Base-by-base conservation (phyloP, 2,329 filamentous ascomycete species). In the Amauroascus verrucosus region DNA sequence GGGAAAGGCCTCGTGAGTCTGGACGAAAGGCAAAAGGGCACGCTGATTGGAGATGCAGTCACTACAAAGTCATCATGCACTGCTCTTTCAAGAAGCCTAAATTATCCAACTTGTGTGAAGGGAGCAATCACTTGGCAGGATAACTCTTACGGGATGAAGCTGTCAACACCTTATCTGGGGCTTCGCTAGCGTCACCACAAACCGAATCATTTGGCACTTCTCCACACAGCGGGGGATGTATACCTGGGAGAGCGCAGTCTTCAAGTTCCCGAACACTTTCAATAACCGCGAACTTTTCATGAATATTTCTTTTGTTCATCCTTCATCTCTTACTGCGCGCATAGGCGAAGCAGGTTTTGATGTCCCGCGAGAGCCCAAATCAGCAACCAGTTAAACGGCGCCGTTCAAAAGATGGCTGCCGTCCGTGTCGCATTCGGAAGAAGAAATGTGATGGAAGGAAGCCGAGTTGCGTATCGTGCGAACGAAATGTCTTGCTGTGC, bases 371-470 rank as follows among this genome's bases (percentile, higher is more conserved):
- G 24, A 41, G 33, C 44, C n/a, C 43, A 28, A 43, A 30, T 6
- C 26, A 44, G 37, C 32, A 16, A 16, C 30, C 33, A 40, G 43
- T 41, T 5, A 54, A 54, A 32, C 38, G 47, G 20, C 53, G 53
- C 18, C 46, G 53, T 30, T 51, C 53, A 14, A 54, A 54, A 40
- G 53, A 54, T 20, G 53, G 53, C 24, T 54, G 53, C 22, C 46
- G 53, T 20, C 53, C 53, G 18, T 54, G 53, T 46, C 53, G 53
- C 13, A 40, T 54, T 18, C 38, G 53, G 16, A 54, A 54, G 48
- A 54, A 54, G 48, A 54, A 54, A 22, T 54, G 53, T 28, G 53
- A 54, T 47, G 53, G 53, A 13, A 40, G 53, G 41, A 54, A 51
- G 26, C 53, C 53, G 13, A 51, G 9, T 9, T 54, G 53, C 26